A percentile compares a stretch with the other conserved stretches of the same genome.
Conservation (phyloP, 1,284 basidiomycete species). For the Rhizoctonia solani region DNA sequence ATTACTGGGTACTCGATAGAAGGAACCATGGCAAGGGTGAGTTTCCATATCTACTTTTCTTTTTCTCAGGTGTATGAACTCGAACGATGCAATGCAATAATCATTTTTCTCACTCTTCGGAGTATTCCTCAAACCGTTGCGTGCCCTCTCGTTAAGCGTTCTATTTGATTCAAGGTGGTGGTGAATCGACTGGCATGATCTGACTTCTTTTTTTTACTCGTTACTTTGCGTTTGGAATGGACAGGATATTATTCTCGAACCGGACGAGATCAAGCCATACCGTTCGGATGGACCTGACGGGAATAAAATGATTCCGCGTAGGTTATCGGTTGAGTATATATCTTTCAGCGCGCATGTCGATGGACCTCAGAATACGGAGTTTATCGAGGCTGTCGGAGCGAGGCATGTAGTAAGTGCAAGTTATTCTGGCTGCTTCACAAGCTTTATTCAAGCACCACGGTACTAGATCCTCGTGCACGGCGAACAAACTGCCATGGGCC, state of each 20-base stretch:
- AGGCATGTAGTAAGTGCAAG: slow-evolving; percentile 79
- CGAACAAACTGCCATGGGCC: slow-evolving; percentile 92
- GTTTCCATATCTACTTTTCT: slow-evolving; percentile 48
- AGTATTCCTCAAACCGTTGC: slow-evolving; percentile 21
- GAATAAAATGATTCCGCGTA: slow-evolving; percentile 76
- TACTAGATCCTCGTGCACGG: slow-evolving; percentile 92
- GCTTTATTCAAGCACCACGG: slow-evolving; percentile 19
- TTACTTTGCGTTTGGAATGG: slow-evolving; percentile 12
- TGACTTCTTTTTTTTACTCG: background rate
- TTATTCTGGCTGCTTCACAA: background rate
- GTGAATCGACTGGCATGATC: too few relatives aligned
- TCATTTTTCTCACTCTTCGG: slow-evolving; percentile 44
- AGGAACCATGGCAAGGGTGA: slow-evolving; percentile 95
- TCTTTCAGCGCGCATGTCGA: slow-evolving; percentile 99
- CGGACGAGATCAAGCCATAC: slow-evolving; percentile 74
- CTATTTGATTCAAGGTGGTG: too few relatives aligned
- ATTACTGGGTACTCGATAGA: slow-evolving; percentile 97
- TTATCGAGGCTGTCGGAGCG: slow-evolving; percentile 92
- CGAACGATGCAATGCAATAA: slow-evolving; percentile 57
- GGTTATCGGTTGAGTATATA: slow-evolving; percentile 95
- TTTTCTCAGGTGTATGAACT: slow-evolving; percentile 37
- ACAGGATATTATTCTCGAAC: slow-evolving; percentile 90
- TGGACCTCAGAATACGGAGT: slow-evolving; percentile 94
- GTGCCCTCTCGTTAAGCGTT: background rate
- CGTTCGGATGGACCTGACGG: slow-evolving; percentile 66